phyloP scores from a whole-genome alignment of 2,329 filamentous ascomycete genomes.

The Aspergillus tanneri region DNA sequence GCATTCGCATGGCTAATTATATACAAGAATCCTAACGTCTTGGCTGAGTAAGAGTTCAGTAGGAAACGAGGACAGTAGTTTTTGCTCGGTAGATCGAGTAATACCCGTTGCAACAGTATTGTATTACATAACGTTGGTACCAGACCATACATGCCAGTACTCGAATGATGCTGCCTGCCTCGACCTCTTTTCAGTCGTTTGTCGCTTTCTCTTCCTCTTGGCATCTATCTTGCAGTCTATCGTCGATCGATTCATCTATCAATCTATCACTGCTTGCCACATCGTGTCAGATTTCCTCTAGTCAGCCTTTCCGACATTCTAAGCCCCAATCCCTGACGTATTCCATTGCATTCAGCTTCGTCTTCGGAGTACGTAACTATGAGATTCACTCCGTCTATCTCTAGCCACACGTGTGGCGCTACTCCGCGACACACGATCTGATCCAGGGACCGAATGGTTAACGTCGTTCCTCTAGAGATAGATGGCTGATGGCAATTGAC shows the following conservation, averaged over 20 bases:
- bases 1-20: too few relatives aligned
- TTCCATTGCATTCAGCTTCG: too few relatives aligned
- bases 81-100: too few relatives aligned
- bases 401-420: background rate
- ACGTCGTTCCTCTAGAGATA: background rate
- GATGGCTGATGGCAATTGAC: too few relatives aligned
- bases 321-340: background rate
- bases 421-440: background rate
- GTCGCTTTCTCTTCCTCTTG: background rate
- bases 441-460: background rate
- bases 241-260: background rate
- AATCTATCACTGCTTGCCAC: background rate
- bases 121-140: too few relatives aligned
- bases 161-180: background rate
- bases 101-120: too few relatives aligned
- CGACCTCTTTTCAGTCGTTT: background rate
- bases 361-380: too few relatives aligned
- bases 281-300: background rate
- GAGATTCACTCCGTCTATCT: background rate
- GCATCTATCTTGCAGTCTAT: conserved; percentile 1
- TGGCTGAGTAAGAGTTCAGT: too few relatives aligned
- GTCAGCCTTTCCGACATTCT: background rate
- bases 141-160: background rate
- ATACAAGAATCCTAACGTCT: too few relatives aligned
- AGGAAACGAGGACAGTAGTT: too few relatives aligned